Evolutionary conservation across 2,329 filamentous ascomycete species (phyloP).

Genomic region (Talaromyces albobiverticillius): DNA sequence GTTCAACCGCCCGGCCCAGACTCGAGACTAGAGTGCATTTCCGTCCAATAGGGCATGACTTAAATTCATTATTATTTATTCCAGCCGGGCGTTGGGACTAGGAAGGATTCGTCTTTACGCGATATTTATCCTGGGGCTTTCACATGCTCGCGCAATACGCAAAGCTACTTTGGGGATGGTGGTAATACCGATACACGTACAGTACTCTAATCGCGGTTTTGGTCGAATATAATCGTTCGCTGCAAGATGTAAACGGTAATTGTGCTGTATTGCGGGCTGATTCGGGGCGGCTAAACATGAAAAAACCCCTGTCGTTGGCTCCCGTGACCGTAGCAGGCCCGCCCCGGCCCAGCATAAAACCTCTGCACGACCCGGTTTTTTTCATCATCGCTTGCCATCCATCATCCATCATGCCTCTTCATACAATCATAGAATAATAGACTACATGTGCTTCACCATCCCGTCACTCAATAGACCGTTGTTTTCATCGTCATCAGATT

Average conservation of each 20-base stretch:
- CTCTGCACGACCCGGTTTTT: slow-evolving; percentile 7
- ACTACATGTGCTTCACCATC: background rate
- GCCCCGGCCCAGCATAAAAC: background rate
- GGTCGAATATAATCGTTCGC: too few relatives aligned
- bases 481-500: background rate
- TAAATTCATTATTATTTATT: too few relatives aligned
- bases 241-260: too few relatives aligned
- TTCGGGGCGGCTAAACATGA: background rate
- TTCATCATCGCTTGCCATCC: background rate
- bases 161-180: background rate
- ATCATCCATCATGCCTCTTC: background rate
- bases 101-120: background rate
- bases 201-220: background rate
- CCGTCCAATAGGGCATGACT: too few relatives aligned
- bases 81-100: too few relatives aligned
- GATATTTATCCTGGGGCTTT: background rate
- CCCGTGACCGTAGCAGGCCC: background rate
- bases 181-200: background rate
- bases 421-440: background rate
- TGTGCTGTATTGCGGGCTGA: background rate
- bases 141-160: background rate
- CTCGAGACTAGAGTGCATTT: background rate
- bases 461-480: background rate
- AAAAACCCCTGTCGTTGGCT: background rate
- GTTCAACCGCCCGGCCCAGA: background rate